Conservation (phyloP, 2,329 filamentous ascomycete genomes). For the Tricladium varicosporioides region DNA sequence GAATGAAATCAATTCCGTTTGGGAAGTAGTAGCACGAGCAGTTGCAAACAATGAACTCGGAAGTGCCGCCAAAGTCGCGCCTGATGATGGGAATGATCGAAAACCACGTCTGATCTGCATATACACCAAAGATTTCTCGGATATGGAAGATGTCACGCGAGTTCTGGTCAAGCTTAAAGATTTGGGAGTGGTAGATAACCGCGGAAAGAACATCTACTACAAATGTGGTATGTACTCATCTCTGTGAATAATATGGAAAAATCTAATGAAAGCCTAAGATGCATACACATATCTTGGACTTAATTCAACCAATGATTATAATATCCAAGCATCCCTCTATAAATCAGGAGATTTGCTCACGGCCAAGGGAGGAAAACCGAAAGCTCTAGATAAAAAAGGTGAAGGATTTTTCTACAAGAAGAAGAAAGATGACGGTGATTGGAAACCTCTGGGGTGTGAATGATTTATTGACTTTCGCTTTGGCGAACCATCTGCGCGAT, state of each 20-base stretch:
- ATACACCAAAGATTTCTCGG: slow-evolving; percentile 73
- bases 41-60: slow-evolving; percentile 70
- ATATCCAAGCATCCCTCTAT: slow-evolving; percentile 58
- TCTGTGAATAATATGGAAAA: neutral
- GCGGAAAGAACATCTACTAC: slow-evolving; percentile 64
- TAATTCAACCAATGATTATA: slow-evolving; percentile 58
- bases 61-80: slow-evolving; percentile 69
- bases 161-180: slow-evolving; percentile 63
- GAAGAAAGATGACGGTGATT: slow-evolving; percentile 19
- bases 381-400: slow-evolving; percentile 11
- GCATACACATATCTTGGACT: slow-evolving; percentile 68
- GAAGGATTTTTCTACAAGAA: slow-evolving; percentile 21
- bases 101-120: slow-evolving; percentile 66
- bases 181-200: slow-evolving; percentile 55
- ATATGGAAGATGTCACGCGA: slow-evolving; percentile 65
- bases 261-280: slow-evolving; percentile 43
- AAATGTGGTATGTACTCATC: slow-evolving; percentile 46
- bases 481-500: neutral
- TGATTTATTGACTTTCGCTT: slow-evolving; percentile 8
- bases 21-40: slow-evolving; percentile 65
- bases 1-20: slow-evolving; percentile 57
- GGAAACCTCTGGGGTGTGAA: slow-evolving; percentile 15
- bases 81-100: slow-evolving; percentile 42
- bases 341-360: slow-evolving; percentile 41
- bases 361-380: slow-evolving; percentile 4